Evolutionary conservation across 371 early-diverging fungal species (phyloP).

Genomic region (Encephalitozoon intestinalis): DNA sequence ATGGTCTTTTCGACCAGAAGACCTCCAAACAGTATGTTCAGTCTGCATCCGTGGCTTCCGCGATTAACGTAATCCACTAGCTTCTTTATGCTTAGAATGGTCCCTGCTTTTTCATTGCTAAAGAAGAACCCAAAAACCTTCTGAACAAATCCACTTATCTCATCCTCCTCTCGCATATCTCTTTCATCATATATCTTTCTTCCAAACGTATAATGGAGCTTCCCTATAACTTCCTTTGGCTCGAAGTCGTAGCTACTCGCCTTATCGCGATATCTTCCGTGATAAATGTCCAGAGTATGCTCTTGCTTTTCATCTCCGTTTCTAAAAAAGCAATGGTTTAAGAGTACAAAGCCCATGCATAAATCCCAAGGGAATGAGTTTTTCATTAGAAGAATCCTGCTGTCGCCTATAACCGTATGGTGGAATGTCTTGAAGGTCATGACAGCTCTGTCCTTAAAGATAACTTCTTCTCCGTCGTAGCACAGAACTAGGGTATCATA

Average conservation of each 20-base stretch:
- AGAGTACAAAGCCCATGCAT: neutral
- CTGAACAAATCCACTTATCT: neutral
- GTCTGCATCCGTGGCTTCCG: neutral
- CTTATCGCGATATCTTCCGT: neutral
- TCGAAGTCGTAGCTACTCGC: neutral
- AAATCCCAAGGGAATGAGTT: neutral
- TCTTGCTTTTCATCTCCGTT: neutral
- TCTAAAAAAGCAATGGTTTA: neutral
- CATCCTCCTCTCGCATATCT: neutral
- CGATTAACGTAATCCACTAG: neutral
- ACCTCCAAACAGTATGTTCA: constrained; percentile 1
- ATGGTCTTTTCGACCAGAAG: neutral
- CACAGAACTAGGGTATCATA: neutral
- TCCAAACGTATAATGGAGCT: neutral
- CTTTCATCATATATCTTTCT: neutral
- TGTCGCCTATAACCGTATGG: neutral
- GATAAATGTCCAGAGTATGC: neutral
- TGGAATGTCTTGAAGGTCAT: neutral
- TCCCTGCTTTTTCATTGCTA: neutral
- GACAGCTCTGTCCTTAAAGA: neutral
- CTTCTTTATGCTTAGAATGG: constrained; percentile 1
- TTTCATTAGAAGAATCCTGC: neutral
- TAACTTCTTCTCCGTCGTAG: neutral
- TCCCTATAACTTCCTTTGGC: neutral
- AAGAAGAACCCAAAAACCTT: constrained; percentile 3